Base-by-base conservation (phyloP, 2,329 filamentous ascomycete species). In the Fusarium camptoceras region DNA sequence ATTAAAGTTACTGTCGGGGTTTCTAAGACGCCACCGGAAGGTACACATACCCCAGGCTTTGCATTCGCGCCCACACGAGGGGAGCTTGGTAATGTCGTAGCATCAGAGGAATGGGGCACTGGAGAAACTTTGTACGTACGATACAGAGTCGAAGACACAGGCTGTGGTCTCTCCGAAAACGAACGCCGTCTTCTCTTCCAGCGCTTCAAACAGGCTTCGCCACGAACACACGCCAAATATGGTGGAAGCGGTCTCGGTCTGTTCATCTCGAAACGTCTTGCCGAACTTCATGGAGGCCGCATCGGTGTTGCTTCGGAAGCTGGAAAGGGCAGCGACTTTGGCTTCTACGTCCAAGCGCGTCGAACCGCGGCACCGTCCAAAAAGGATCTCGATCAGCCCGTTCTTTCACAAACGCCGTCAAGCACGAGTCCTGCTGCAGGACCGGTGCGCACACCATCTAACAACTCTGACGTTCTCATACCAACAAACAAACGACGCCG, bases 141-240 rank as follows among this genome's bases (percentile, higher is more conserved):
- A 3, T 82, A 92, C 71, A 85, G 86, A 10, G 89, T 92, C 3
- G 83, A 86, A 59, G 90, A 92, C 70, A 91, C 89, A 0, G 90
- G 90, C 1, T 86, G 89, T 25, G 89, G 89, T 2, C 83, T 92
- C 15, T 87, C 81, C 4, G 82, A 86, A 0, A 84, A 88, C 49
- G 89, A 91, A 72, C 89, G 88, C 77, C 89, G 89, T 65, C 80
- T 88, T 11, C 82, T 92, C 0, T 92, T 92, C 72, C 85, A 90
- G 60, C 83, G 89, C 0, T 92, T 92, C 78, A 89, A 88, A 8
- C 90, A 92, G 77, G 90, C 89, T 0, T 80, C 76, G 1, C 81
- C 81, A 0, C 73, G 79, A 28, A 83, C 81, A 0, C 81, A 83
- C 62, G 86, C 90, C 0, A 86, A 89, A 66, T 91, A 91, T 57